phyloP scores from a whole-genome alignment of 306 rosid species.

The Prosopis cineraria region DNA sequence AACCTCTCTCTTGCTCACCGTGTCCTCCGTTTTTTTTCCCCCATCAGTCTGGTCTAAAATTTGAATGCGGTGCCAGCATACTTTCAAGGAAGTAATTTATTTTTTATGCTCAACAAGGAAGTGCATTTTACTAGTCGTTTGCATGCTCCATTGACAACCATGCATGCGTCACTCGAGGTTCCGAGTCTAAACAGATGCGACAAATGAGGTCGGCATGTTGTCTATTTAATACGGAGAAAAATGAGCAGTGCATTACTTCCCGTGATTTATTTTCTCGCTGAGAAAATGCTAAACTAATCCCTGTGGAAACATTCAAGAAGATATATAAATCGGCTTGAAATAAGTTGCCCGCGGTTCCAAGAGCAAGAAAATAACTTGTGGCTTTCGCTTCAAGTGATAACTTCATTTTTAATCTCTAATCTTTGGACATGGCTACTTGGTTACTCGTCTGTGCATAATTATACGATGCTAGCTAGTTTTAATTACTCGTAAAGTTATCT shows the following conservation, averaged over 20 bases:
- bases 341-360: too few relatives aligned
- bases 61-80: slow-evolving; percentile 3
- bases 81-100: not conserved
- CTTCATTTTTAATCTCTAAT: too few relatives aligned
- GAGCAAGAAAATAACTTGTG: too few relatives aligned
- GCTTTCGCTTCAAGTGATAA: too few relatives aligned
- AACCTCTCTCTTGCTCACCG: not conserved
- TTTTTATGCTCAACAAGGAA: not conserved
- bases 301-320: not conserved
- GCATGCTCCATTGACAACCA: slow-evolving; percentile 14
- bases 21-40: not conserved
- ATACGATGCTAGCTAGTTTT: too few relatives aligned
- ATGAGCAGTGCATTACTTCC: not conserved
- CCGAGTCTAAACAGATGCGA: slow-evolving; percentile 11
- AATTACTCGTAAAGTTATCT: too few relatives aligned
- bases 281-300: not conserved
- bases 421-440: too few relatives aligned
- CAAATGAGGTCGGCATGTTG: not conserved
- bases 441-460: too few relatives aligned
- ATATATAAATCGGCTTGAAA: too few relatives aligned
- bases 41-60: not conserved
- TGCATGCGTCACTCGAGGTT: not conserved
- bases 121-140: not conserved
- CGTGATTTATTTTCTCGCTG: not conserved
- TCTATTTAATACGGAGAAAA: not conserved